Conservation (phyloP, 2,329 filamentous ascomycete genomes). For the Paecilomyces variotii region DNA sequence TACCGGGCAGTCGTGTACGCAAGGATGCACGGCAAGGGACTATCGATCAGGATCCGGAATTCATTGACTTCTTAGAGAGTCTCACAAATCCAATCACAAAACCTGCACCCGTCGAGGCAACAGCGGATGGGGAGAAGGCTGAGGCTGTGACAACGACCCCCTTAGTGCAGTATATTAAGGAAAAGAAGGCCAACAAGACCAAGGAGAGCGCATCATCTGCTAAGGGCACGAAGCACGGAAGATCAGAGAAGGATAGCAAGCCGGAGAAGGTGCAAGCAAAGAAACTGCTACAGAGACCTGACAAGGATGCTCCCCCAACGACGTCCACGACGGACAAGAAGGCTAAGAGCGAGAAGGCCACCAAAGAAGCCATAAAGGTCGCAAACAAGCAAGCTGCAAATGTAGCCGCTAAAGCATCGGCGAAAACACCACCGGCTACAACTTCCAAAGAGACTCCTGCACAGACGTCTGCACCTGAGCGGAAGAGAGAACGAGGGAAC, state of each 20-base stretch:
- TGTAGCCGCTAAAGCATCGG: slow-evolving; percentile 17
- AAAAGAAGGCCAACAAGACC: slow-evolving; percentile 76
- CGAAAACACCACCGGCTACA: slow-evolving; percentile 14
- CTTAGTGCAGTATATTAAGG: slow-evolving; percentile 78
- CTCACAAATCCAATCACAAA: slow-evolving; percentile 67
- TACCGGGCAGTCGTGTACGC: slow-evolving; percentile 65
- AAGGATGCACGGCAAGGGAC: slow-evolving; percentile 82
- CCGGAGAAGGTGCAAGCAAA: slow-evolving; percentile 33
- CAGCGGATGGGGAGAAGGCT: slow-evolving; percentile 43
- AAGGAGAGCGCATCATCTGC: slow-evolving; percentile 49
- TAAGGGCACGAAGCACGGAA: slow-evolving; percentile 33
- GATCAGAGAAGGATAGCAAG: slow-evolving; percentile 32
- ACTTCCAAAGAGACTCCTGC: slow-evolving; percentile 9
- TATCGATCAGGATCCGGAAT: slow-evolving; percentile 93
- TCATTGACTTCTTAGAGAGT: slow-evolving; percentile 83
- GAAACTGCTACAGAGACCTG: slow-evolving; percentile 32
- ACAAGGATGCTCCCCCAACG: slow-evolving; percentile 22
- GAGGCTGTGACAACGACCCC: slow-evolving; percentile 74
- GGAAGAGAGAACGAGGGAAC: slow-evolving; percentile 47
- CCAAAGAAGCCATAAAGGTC: slow-evolving; percentile 55
- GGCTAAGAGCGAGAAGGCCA: slow-evolving; percentile 46
- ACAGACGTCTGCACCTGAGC: slow-evolving; percentile 33
- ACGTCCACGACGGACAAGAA: slow-evolving; percentile 26
- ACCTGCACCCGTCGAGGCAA: slow-evolving; percentile 42
- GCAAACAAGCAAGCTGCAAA: slow-evolving; percentile 36